These are phyloP conservation scores for Leishmania turanica DNA, from an alignment of 208 protist genomes.

Conservation along the genomic window DNA sequence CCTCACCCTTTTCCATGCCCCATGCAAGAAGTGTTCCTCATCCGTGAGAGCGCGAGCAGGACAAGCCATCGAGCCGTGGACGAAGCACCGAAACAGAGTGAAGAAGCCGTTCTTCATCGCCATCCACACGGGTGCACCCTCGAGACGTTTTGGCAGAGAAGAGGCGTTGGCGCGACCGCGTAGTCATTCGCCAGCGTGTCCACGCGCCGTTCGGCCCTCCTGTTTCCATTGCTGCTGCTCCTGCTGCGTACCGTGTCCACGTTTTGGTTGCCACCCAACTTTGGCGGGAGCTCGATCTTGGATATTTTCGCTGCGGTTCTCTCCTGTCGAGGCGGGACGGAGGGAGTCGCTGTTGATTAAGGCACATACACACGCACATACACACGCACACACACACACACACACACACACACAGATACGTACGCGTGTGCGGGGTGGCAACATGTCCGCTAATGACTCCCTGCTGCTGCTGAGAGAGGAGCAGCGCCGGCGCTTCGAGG, in stretches of 20 bases:
- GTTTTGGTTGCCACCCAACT: neutral
- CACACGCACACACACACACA: neutral
- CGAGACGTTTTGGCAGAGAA: neutral
- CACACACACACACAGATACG: neutral
- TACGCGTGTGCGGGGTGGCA: neutral
- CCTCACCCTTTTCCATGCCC: neutral
- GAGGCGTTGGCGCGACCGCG: neutral
- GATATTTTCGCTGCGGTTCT: neutral
- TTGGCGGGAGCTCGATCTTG: neutral
- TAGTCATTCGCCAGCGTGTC: neutral
- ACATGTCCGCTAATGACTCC: conserved; percentile 15
- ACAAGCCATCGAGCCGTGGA: neutral
- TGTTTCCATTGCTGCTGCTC: neutral
- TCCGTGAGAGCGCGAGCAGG: neutral
- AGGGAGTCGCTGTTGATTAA: neutral
- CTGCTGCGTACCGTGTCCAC: neutral
- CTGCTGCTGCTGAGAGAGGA: conserved; percentile 26
- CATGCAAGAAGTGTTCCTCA: no score
- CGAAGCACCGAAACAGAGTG: no score
- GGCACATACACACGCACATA: neutral
- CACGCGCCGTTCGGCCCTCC: neutral
- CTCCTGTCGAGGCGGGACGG: neutral
- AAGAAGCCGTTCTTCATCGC: neutral
- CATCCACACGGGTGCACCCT: neutral
- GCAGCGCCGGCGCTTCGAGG: conserved; percentile 39